Evolutionary conservation across 2,329 filamentous ascomycete species (phyloP).

Genomic region (Chalaropsis thielavioides): DNA sequence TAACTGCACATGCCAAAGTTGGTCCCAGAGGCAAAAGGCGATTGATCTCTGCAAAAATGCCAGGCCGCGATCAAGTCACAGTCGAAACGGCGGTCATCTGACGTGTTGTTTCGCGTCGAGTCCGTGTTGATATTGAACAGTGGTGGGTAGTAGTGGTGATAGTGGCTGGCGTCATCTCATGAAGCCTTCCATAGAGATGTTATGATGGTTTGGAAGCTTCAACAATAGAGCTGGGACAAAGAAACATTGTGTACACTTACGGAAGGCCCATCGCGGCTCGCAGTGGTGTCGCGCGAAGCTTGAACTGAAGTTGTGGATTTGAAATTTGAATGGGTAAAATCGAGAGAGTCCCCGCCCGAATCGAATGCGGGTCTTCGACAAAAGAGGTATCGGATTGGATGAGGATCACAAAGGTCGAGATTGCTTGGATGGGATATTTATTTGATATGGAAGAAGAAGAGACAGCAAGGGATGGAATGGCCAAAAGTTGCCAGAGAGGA

Average conservation of each 20-base stretch:
- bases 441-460: not conserved
- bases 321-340: not conserved
- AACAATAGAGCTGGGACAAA: not conserved
- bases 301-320: not conserved
- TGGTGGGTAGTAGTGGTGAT: no score
- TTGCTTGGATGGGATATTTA: not conserved
- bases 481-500: no score
- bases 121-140: no score
- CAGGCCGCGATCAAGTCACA: not conserved
- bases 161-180: not conserved
- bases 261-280: conserved; percentile 4
- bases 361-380: not conserved
- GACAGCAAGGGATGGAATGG: not conserved
- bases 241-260: not conserved
- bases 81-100: not conserved
- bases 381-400: not conserved
- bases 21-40: not conserved
- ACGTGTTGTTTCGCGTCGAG: no score
- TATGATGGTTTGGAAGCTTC: not conserved
- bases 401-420: not conserved
- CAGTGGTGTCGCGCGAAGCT: not conserved
- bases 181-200: not conserved
- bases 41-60: not conserved
- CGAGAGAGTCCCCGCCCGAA: not conserved
- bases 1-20: not conserved